Base-by-base conservation (phyloP, 2,329 filamentous ascomycete genomes). In the Exophiala spinifera region DNA sequence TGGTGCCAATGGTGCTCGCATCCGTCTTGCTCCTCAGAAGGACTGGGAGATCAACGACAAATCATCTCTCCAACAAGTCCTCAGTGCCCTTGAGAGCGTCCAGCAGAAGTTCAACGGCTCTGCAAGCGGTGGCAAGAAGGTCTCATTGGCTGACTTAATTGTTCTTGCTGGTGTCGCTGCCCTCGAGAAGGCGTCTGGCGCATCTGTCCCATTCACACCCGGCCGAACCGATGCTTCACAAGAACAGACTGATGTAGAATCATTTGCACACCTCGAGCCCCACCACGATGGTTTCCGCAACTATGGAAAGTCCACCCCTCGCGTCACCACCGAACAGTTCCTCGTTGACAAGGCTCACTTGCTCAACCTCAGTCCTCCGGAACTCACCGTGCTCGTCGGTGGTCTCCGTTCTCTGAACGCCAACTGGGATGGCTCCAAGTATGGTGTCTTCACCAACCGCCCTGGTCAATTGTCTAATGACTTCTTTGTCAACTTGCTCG, bases 401-500 rank as follows among this genome's bases (percentile, higher is more conserved):
- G 88, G 88, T 69, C 75, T 91, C 50, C 87, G 88, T 62, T 80
- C 77, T 1, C 75, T 91, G 49, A 81, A 83, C 67, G 75, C 81
- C 68, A 91, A 91, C 77, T 88, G 77, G 59, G 86, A 91, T 63
- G 84, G 84, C 39, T 88, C 86, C 0, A 67, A 75, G 20, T 71
- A 81, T 54, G 88, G 88, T 55, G 79, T 91, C 54, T 77, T 91
- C 66, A 91, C 88, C 53, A 76, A 78, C 63, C 77, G 76, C 6
- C 84, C 86, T 1, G 88, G 88, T 39, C 72, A 81, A 63, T 77
- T 91, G 64, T 88, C 83, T 66, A 90, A 88, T 71, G 88, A 91
- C 74, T 91, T 89, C 79, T 91, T 91, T 66, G 80, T 88, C 71
- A 90, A 91, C 74, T 77, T 91, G 1, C 80, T 91, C 20, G 86